phyloP scores from a whole-genome alignment of 1,139 yeast genomes.

The Magnusiomyces paraingens region DNA sequence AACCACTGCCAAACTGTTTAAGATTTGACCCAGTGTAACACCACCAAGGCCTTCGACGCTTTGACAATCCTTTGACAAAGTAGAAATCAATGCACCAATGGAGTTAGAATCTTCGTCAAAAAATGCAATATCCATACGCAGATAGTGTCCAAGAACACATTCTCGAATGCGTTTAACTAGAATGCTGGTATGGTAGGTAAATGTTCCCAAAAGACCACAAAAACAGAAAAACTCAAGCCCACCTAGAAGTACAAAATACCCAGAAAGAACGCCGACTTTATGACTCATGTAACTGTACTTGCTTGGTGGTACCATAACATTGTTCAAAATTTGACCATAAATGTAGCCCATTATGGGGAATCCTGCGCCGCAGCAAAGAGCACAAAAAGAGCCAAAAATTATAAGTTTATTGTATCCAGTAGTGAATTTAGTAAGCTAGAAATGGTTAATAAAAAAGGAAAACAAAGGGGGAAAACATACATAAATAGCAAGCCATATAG shows the following conservation, averaged over 20 bases:
- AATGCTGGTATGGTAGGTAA: slow-evolving; percentile 18
- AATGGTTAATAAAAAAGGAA: neutral
- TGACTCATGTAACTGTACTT: slow-evolving; percentile 34
- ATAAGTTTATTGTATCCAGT: slow-evolving; percentile 15
- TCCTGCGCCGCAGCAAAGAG: slow-evolving; percentile 35
- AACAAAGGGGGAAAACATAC: neutral
- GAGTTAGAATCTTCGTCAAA: slow-evolving; percentile 60
- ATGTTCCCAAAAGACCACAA: slow-evolving; percentile 1
- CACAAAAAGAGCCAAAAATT: slow-evolving; percentile 29
- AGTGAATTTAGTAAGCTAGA: neutral
- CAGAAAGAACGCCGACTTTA: slow-evolving; percentile 33
- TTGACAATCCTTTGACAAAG: slow-evolving; percentile 79
- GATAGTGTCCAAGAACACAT: slow-evolving; percentile 29
- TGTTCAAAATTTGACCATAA: slow-evolving; percentile 34
- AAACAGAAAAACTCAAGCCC: slow-evolving; percentile 15
- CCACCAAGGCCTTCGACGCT: slow-evolving; percentile 81
- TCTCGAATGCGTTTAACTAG: slow-evolving; percentile 32
- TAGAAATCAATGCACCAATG: slow-evolving; percentile 75
- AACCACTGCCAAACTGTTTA: slow-evolving; percentile 66
- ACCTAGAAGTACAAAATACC: slow-evolving; percentile 39
- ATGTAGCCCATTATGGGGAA: slow-evolving; percentile 37
- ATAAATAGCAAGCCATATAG: neutral
- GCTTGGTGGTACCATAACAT: slow-evolving; percentile 33
- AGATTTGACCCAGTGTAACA: slow-evolving; percentile 74
- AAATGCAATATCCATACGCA: slow-evolving; percentile 78